phyloP scores from a whole-genome alignment of 140 eudicot species.

The Senecio squalidus region DNA sequence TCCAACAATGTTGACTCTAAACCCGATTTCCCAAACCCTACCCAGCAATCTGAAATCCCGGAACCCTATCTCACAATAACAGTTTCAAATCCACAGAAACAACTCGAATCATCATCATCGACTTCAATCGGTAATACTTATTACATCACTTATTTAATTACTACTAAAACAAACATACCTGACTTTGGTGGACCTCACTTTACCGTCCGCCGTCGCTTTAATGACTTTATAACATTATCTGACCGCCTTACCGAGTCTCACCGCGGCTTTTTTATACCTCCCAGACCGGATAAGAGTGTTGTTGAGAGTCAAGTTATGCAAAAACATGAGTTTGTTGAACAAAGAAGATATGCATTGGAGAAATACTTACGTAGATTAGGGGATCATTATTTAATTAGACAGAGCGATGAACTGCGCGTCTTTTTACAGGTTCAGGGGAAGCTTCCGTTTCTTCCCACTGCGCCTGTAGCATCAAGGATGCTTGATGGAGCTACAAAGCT shows the following conservation, averaged over 20 bases:
- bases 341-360: slow-evolving; percentile 69
- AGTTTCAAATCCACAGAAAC: no score
- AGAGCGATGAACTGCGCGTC: slow-evolving; percentile 78
- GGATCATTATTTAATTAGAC: slow-evolving; percentile 69
- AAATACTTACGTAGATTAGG: slow-evolving; percentile 73
- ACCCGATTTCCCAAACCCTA: no score
- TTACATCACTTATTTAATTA: slow-evolving; percentile 34
- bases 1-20: no score
- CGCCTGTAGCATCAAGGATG: slow-evolving; percentile 80
- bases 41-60: no score
- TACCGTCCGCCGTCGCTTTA: slow-evolving; percentile 38
- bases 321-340: slow-evolving; percentile 78
- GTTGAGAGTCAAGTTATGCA: slow-evolving; percentile 97
- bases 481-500: slow-evolving; percentile 74
- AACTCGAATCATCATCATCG: no score
- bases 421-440: slow-evolving; percentile 69
- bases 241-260: slow-evolving; percentile 68
- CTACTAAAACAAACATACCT: slow-evolving; percentile 37
- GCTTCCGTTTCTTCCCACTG: slow-evolving; percentile 48
- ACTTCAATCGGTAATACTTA: no score
- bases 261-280: slow-evolving; percentile 76
- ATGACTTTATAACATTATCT: slow-evolving; percentile 50
- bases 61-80: no score
- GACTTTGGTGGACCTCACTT: slow-evolving; percentile 35
- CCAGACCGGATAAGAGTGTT: slow-evolving; percentile 95